Evolutionary conservation across 345 rosid species (phyloP), one percentile per base, ranked within the genome.

Genomic region (Ailanthus altissimus): DNA sequence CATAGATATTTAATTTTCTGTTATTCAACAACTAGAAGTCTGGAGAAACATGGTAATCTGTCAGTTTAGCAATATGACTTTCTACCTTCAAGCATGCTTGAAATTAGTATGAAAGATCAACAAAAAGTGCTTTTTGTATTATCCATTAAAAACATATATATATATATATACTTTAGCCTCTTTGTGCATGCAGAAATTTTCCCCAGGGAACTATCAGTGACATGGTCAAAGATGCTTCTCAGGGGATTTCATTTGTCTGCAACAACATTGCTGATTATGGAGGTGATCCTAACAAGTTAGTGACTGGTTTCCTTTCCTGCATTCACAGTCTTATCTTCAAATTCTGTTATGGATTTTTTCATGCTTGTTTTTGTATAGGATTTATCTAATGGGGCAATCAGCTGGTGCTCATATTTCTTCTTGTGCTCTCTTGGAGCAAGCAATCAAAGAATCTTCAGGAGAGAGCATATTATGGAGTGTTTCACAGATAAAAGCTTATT

Each of bases 371-470:
- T 77, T 77, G 28, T 74, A 63, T 77, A 96, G 99, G 89, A 87
- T 93, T 74, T 96, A 91, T 83, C 80, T 93, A 78, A 93, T 92
- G 99, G 99, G 99, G 14, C 99, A 96, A 83, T 96, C 99, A 46
- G 99, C 98, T 75, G 99, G 98, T 66, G 98, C 98, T 81, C 99
- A 96, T 84, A 92, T 96, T 60, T 91, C 98, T 75, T 88, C 97
- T 25, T 93, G 99, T 83, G 90, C 88, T 79, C 97, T 96, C 47
- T 77, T 96, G 72, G 92, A 96, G 72, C 99, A 95, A 88, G 93
- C 98, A 72, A 82, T 92, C 76, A 90, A 89, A 86, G 97, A 95
- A 88, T 87, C 93, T 59, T 75, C 75, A 67, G 86, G 84, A 71
- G 94, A 92, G 73, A 85, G 60, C 71, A 79, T 78, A 80, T 85